Conservation (phyloP, 768 basidiomycete genomes). For the Xerocomellus intermedius region DNA sequence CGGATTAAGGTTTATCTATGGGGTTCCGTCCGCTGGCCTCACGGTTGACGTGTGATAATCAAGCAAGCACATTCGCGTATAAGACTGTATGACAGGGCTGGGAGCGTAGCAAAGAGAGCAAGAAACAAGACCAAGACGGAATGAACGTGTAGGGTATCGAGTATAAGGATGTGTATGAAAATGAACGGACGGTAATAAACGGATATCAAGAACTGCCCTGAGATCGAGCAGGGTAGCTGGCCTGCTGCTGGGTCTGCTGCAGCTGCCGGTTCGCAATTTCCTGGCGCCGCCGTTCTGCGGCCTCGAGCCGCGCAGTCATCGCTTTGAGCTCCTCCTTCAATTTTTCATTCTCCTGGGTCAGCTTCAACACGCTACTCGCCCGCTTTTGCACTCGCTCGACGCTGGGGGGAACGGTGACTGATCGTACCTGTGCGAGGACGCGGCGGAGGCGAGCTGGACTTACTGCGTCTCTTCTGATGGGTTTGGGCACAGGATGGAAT, state of each 20-base stretch:
- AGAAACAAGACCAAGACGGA: constrained; percentile 13
- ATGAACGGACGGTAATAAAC: constrained; percentile 25
- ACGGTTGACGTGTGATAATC: constrained; percentile 9
- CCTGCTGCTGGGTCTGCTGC: constrained; percentile 16
- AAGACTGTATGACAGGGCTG: not conserved
- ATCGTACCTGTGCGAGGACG: constrained; percentile 27
- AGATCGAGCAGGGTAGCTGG: constrained; percentile 13
- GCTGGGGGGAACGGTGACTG: constrained; percentile 31
- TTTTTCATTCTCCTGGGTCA: constrained; percentile 78
- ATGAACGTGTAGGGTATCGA: constrained; percentile 29
- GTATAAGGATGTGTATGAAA: constrained; percentile 4
- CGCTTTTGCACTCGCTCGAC: constrained; percentile 56
- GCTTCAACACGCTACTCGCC: constrained; percentile 72
- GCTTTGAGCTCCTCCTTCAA: constrained; percentile 72
- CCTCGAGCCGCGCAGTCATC: constrained; percentile 73
- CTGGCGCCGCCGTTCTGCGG: constrained; percentile 61
- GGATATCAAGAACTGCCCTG: constrained; percentile 27
- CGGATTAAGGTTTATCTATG: constrained; percentile 15
- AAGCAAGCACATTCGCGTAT: not conserved
- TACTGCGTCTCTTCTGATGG: constrained; percentile 39
- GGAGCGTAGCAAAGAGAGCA: constrained; percentile 12
- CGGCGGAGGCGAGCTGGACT: constrained; percentile 35
- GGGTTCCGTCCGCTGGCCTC: not conserved
- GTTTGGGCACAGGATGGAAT: constrained; percentile 40
- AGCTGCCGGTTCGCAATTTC: constrained; percentile 42